These are phyloP conservation scores for Fusarium sublunatum DNA, from an alignment of 2,329 filamentous ascomycete genomes.

Conservation along the genomic window DNA sequence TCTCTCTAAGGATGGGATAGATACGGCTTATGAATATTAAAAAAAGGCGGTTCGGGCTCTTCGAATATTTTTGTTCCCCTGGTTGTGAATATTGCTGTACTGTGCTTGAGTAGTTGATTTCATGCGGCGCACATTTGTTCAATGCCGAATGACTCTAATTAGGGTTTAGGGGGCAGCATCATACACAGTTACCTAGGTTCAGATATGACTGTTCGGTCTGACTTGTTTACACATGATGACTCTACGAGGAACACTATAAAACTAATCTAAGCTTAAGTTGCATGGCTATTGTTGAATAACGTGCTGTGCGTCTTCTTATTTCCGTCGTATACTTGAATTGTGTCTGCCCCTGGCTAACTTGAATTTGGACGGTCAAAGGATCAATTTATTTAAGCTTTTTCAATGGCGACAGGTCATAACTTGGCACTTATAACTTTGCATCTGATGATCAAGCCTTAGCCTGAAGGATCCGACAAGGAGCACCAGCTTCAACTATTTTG, in stretches of 20 bases:
- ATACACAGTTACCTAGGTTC: background rate
- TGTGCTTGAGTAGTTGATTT: background rate
- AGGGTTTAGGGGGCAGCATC: constrained; percentile 13
- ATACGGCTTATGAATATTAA: constrained; percentile 48
- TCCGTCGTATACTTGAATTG: background rate
- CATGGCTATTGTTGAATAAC: background rate
- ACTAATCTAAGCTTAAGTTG: background rate
- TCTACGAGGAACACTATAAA: background rate
- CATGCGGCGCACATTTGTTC: background rate
- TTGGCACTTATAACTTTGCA: background rate
- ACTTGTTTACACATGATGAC: background rate
- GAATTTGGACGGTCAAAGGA: background rate
- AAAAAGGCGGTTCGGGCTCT: constrained; percentile 45
- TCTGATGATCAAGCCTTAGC: constrained; percentile 3
- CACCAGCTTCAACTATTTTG: background rate
- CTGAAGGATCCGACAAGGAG: background rate
- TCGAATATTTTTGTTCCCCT: constrained; percentile 17
- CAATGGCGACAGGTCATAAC: too few relatives aligned
- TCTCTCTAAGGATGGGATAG: constrained; percentile 46
- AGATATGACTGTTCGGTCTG: constrained; percentile 16
- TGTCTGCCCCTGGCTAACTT: background rate
- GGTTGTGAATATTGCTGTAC: background rate
- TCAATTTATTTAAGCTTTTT: background rate
- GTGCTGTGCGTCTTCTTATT: background rate
- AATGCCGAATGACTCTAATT: background rate